Evolutionary conservation across 1,139 yeast species (phyloP).

Genomic region (Arxiozyma bovina): DNA sequence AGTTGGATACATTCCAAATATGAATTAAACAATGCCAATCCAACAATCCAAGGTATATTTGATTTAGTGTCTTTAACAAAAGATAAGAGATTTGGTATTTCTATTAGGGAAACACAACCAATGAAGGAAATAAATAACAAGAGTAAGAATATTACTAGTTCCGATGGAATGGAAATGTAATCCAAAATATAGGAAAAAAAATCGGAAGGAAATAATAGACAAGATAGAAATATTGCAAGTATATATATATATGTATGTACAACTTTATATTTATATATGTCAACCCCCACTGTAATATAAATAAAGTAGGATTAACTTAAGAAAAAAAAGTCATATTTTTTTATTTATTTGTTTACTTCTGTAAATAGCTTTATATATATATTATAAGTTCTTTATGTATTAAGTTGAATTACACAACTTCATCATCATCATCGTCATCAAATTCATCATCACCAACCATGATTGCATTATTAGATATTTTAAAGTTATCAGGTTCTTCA

Average conservation of each 20-base stretch:
- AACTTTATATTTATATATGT: too few species aligned
- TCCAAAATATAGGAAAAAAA: neutral
- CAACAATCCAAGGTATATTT: constrained; percentile 39
- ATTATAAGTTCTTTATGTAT: neutral
- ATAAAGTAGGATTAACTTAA: neutral
- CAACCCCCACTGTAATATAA: neutral
- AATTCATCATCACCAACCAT: constrained; percentile 22
- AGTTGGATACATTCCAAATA: constrained; percentile 79
- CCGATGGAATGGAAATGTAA: constrained; percentile 15
- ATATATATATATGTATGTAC: neutral
- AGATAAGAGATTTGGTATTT: constrained; percentile 61
- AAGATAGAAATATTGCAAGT: neutral
- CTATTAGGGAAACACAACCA: constrained; percentile 53
- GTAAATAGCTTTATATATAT: neutral
- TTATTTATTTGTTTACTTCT: neutral
- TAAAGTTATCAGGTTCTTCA: constrained; percentile 36
- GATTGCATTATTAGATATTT: constrained; percentile 19
- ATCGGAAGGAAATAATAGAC: neutral
- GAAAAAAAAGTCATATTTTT: neutral
- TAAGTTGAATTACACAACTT: constrained; percentile 7
- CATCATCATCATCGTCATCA: constrained; percentile 16
- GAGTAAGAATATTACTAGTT: constrained; percentile 7
- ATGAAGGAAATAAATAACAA: constrained; percentile 29
- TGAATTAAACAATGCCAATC: constrained; percentile 41
- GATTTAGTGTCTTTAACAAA: constrained; percentile 50